Base-by-base conservation (phyloP, 129 eudicot species). In the Centaurea solstitialis region DNA sequence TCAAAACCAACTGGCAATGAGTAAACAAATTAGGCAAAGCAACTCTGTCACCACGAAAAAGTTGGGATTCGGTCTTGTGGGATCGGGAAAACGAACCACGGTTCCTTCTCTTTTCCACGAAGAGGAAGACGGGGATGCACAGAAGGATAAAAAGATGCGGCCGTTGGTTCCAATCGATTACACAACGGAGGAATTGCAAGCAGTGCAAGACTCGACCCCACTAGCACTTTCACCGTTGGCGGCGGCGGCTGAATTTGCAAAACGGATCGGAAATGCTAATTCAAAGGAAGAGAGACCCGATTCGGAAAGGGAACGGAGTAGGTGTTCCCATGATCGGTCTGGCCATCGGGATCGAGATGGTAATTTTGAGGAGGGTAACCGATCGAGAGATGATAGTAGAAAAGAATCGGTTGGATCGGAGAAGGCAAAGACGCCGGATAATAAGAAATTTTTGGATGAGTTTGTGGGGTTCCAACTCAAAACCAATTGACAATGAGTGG, bases 81-180 rank as follows among this genome's bases (percentile, higher is more conserved):
- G 97, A 33, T 96, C 97, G 0, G 99, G 99, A 30, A 96, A 93
- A 85, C 86, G 98, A 86, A 87, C 98, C 37, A 74, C 97, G 11
- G 98, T 93, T 18, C 97, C 94, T 26, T 96, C 99, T 39, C 93
- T 96, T n/a, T 93, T 96, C 86, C 87, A 86, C 2, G 93, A 91
- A 87, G 99, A 91, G 68, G 98, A 95, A 86, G 99, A 96, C n/a
- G 99, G 91, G 47, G 98, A 95, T 75, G 88, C 93, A 71, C 93
- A 88, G 17, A 95, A 94, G 85, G 99, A 95, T 11, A 92, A 95
- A 88, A 95, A 90, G 84, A 95, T 95, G 99, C 90, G 99, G 81
- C 99, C 99, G 73, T 87, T 95, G 77, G 99, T 95, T 76, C 99
- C 99, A 2, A 93, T 95, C 38, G 99, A 95, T 80, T 95, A 95